A percentile compares a stretch with the other conserved stretches of the same genome.
Evolutionary conservation across 768 basidiomycete genomes (phyloP).

Genomic region (Sarcomyxa edulis): DNA sequence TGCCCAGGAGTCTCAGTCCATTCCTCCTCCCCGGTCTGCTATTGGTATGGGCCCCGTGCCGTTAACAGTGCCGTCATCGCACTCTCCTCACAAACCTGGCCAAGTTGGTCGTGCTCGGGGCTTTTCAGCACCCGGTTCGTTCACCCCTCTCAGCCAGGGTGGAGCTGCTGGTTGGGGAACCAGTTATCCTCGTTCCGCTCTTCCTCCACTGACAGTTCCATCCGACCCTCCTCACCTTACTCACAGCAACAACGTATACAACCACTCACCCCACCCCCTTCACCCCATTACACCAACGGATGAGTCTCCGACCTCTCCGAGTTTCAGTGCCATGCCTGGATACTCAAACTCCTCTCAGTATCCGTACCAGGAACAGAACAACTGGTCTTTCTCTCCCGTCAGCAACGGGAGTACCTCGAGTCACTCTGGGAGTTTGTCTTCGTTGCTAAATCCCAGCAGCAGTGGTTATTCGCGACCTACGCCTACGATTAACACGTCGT

Average conservation of each 20-base stretch:
- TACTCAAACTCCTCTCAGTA: slow-evolving; percentile 54
- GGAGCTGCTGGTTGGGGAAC: slow-evolving; percentile 54
- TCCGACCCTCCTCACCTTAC: slow-evolving; percentile 63
- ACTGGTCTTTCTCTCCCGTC: slow-evolving; percentile 43
- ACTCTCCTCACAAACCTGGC: slow-evolving; percentile 34
- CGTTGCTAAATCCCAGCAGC: slow-evolving; percentile 69
- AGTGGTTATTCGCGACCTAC: slow-evolving; percentile 53
- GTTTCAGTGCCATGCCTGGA: slow-evolving; percentile 36
- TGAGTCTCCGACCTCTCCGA: slow-evolving; percentile 52
- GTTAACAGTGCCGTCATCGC: slow-evolving; percentile 54
- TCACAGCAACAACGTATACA: slow-evolving; percentile 53
- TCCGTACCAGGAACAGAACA: slow-evolving; percentile 53
- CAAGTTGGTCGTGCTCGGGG: slow-evolving; percentile 64
- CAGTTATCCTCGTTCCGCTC: slow-evolving; percentile 53
- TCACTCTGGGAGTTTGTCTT: slow-evolving; percentile 72
- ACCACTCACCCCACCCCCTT: slow-evolving; percentile 53
- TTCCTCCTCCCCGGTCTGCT: slow-evolving; percentile 74
- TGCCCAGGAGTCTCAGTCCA: slow-evolving; percentile 57
- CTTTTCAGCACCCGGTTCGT: slow-evolving; percentile 81
- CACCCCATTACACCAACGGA: slow-evolving; percentile 69
- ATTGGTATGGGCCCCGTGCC: slow-evolving; percentile 66
- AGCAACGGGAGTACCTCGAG: slow-evolving; percentile 49
- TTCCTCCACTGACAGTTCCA: slow-evolving; percentile 82
- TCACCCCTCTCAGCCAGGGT: slow-evolving; percentile 62
- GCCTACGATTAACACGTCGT: slow-evolving; percentile 70